Percentiles rank a stretch among this genome's conserved stretches.
These are phyloP conservation scores for Bertia moriformis DNA, from an alignment of 2,329 filamentous ascomycete species.

Conservation along the genomic window DNA sequence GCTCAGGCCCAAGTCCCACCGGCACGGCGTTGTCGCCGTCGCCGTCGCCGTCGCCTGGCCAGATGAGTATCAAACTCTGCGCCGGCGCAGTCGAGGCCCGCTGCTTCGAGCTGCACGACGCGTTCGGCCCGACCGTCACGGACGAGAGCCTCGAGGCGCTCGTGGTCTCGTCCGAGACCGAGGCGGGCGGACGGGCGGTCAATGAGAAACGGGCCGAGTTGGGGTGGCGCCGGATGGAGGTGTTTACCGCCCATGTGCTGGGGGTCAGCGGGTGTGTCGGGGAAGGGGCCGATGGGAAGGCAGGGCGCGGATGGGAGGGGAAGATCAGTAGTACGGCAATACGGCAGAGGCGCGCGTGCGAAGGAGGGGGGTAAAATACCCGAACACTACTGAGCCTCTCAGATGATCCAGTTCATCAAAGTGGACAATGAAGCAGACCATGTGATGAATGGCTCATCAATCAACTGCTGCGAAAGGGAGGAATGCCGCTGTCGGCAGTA, in stretches of 20 bases:
- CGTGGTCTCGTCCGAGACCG: constrained; percentile 78
- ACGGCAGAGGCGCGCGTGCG: too few relatives aligned
- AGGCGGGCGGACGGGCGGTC: constrained; percentile 67
- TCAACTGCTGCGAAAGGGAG: too few relatives aligned
- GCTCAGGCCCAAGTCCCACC: constrained; percentile 17
- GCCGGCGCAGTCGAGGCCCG: constrained; percentile 50
- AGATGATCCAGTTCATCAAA: too few relatives aligned
- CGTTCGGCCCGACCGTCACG: constrained; percentile 80
- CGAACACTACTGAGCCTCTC: constrained; percentile 7
- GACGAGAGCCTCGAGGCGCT: constrained; percentile 65
- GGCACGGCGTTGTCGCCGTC: constrained; percentile 13
- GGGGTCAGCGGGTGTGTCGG: constrained; percentile 46
- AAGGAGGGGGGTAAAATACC: too few relatives aligned
- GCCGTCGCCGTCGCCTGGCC: constrained; percentile 11
- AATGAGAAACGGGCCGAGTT: constrained; percentile 68
- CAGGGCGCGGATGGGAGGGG: constrained; percentile 39
- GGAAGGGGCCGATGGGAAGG: too few relatives aligned
- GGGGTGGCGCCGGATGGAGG: constrained; percentile 61
- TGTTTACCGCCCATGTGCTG: constrained; percentile 83
- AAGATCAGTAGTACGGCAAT: constrained; percentile 93
- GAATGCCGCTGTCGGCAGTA: too few relatives aligned
- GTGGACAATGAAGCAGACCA: too few relatives aligned
- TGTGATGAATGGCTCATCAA: too few relatives aligned
- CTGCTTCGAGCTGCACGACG: constrained; percentile 74
- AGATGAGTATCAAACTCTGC: constrained; percentile 41